Evolutionary conservation across 2,329 filamentous ascomycete genomes (phyloP).

Genomic region (Fusarium avenaceum): DNA sequence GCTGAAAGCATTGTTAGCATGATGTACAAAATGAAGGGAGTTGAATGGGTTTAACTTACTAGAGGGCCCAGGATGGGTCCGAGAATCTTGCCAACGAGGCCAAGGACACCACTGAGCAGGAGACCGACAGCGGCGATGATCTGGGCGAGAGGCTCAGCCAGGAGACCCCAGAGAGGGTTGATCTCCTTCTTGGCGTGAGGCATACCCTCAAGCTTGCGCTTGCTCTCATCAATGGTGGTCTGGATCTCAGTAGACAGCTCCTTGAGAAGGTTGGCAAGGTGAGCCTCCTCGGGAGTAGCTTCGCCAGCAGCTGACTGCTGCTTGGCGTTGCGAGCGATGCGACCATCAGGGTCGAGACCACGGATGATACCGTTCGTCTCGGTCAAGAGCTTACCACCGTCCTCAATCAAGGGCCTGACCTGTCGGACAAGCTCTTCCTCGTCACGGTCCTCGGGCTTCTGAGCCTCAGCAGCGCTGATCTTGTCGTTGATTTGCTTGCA

Average conservation of each 20-base stretch:
- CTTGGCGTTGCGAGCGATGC: constrained; percentile 87
- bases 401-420: constrained; percentile 89
- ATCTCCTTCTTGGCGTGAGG: constrained; percentile 95
- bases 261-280: constrained; percentile 86
- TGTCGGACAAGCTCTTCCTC: constrained; percentile 89
- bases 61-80: constrained; percentile 48
- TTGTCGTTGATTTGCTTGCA: constrained; percentile 88
- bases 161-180: constrained; percentile 87
- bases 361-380: constrained; percentile 90
- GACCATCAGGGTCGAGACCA: constrained; percentile 88
- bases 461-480: constrained; percentile 84
- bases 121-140: constrained; percentile 91
- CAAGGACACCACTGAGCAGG: constrained; percentile 84
- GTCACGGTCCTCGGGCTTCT: constrained; percentile 87
- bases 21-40: neutral
- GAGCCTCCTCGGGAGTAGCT: constrained; percentile 78
- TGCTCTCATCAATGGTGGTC: constrained; percentile 86
- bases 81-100: constrained; percentile 82
- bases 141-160: constrained; percentile 90
- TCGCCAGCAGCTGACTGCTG: constrained; percentile 80
- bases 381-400: constrained; percentile 83
- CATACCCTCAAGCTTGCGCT: constrained; percentile 91
- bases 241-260: constrained; percentile 86
- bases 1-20: constrained; percentile 52
- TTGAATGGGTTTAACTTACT: constrained; percentile 16